Evolutionary conservation across 495 filamentous ascomycete genomes (phyloP), one percentile per base, ranked within the genome.

Genomic region (Friedmanniomyces endolithicus): DNA sequence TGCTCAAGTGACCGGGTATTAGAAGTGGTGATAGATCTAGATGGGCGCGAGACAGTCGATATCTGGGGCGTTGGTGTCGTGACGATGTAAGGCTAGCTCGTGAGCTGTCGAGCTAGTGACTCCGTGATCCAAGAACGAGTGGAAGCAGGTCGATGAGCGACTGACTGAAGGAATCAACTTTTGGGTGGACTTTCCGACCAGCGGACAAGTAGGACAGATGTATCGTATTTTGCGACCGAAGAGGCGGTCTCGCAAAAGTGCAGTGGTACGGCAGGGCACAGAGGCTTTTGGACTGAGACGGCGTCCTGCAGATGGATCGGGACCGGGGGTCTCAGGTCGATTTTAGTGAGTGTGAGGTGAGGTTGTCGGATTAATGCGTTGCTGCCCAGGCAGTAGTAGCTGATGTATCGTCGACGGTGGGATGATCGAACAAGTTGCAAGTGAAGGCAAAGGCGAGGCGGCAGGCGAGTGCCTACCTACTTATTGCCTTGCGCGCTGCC

Each of bases 121-220:
- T 25, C 29, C 34, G 40, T 46, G 52, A 9, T 22, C 4, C 9
- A 11, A 29, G 43, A 16, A 19, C 37, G 17, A 31, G 40, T 53
- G 49, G n/a, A 11, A 48, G 40, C 37, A n/a, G 37, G 22, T 52
- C 1, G 20, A 43, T 4, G 12, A 52, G 14, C 29, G 45, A n/a
- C n/a, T n/a, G n/a, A n/a, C n/a, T n/a, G n/a, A 48, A 39, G 14
- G 22, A 41, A 44, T 45, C 12, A 52, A 39, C 20, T 41, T 52
- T 52, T 39, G 31, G 23, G 35, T 29, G 14, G 47, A 57, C 31
- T 51, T 47, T 40, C 57, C 57, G 57, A 37, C 57, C 57, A 59
- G 57, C 57, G 57, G 57, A 55, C 37, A 56, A 52, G 49, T 59
- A 50, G 50, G 45, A 59, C 40, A 47, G 56, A 44, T 46, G 50